Evolutionary conservation across 2,329 filamentous ascomycete species (phyloP).

Genomic region (Nectriaceae sp.): DNA sequence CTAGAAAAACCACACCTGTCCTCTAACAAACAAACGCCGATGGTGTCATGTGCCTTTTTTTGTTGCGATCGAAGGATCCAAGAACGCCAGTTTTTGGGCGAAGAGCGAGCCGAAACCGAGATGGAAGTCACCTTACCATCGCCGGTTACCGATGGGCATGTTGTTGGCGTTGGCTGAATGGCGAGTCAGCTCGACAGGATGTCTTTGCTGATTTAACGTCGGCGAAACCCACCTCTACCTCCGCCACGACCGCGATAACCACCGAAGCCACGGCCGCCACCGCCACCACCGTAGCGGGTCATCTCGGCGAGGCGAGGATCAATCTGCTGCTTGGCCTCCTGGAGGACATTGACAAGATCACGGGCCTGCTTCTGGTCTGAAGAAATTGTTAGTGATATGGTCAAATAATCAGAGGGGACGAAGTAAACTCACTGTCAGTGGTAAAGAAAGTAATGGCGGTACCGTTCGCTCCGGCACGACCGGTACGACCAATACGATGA

Average conservation of each 20-base stretch:
- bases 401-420: neutral
- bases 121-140: constrained; percentile 45
- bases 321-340: constrained; percentile 97
- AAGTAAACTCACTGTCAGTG: constrained; percentile 85
- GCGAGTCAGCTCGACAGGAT: constrained; percentile 38
- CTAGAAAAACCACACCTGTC: constrained; percentile 29
- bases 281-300: constrained; percentile 86
- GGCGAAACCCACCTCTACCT: constrained; percentile 51
- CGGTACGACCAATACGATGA: constrained; percentile 93
- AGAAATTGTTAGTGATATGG: constrained; percentile 36
- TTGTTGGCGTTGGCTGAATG: constrained; percentile 51
- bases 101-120: constrained; percentile 11
- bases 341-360: constrained; percentile 89
- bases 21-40: constrained; percentile 34
- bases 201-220: constrained; percentile 33
- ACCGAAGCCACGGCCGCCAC: constrained; percentile 72
- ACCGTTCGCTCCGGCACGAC: constrained; percentile 90
- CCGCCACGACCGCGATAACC: constrained; percentile 66
- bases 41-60: constrained; percentile 31
- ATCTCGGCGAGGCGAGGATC: constrained; percentile 95
- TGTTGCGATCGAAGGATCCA: constrained; percentile 14
- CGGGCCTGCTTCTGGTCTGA: constrained; percentile 90
- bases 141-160: constrained; percentile 50
- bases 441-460: constrained; percentile 99
- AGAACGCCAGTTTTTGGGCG: constrained; percentile 16